Evolutionary conservation across 768 basidiomycete species (phyloP).

Genomic region (Lactarius hatsudake): DNA sequence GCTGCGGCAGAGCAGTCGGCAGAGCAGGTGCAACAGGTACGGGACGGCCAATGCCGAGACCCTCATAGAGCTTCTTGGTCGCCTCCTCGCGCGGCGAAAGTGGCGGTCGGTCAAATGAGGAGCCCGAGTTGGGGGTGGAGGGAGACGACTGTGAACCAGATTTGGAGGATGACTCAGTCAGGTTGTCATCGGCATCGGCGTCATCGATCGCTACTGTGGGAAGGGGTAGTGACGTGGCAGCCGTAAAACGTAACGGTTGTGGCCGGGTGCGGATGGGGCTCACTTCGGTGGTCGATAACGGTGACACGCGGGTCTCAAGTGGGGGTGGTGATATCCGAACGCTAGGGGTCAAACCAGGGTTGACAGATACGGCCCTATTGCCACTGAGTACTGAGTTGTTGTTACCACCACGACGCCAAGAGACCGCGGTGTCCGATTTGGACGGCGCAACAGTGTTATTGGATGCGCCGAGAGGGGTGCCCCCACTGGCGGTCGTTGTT

Average conservation of each 20-base stretch:
- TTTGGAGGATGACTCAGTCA: constrained; percentile 48
- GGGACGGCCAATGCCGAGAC: constrained; percentile 79
- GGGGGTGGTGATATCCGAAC: constrained; percentile 76
- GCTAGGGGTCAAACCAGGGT: constrained; percentile 46
- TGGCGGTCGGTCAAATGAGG: constrained; percentile 50
- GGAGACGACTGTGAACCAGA: constrained; percentile 61
- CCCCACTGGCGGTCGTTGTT: constrained; percentile 70
- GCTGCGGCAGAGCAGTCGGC: constrained; percentile 40
- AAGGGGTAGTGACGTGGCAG: constrained; percentile 35
- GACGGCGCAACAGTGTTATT: constrained; percentile 48
- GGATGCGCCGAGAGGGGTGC: constrained; percentile 60
- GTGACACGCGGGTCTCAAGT: constrained; percentile 54
- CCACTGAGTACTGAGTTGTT: constrained; percentile 71
- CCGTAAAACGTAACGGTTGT: constrained; percentile 50
- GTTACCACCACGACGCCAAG: constrained; percentile 73
- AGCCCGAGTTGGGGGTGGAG: constrained; percentile 69
- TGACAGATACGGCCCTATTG: constrained; percentile 51
- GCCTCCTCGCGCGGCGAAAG: constrained; percentile 87
- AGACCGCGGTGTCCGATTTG: constrained; percentile 75
- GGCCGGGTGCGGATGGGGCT: constrained; percentile 60
- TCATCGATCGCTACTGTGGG: constrained; percentile 30
- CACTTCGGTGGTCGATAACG: constrained; percentile 36
- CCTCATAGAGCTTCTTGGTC: constrained; percentile 83
- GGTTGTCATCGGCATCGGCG: constrained; percentile 27
- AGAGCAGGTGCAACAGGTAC: constrained; percentile 39